Evolutionary conservation across 129 eudicot genomes (phyloP).

Genomic region (Flaveria trinervia): DNA sequence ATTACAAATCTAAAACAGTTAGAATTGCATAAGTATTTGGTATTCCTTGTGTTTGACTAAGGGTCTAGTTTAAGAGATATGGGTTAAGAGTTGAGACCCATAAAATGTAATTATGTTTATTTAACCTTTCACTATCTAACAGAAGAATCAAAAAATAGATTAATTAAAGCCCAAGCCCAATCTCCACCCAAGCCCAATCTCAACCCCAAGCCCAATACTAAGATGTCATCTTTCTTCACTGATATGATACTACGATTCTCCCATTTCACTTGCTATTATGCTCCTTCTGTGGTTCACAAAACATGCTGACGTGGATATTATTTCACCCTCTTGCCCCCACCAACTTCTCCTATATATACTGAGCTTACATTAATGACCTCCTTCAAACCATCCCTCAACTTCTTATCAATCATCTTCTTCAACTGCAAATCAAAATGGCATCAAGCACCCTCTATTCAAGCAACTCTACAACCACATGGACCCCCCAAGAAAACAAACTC

Average conservation of each 20-base stretch:
- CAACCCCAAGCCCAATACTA: not conserved
- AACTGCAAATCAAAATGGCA: slow-evolving; percentile 43
- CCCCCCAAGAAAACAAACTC: slow-evolving; percentile 56
- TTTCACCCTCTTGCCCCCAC: slow-evolving; percentile 38
- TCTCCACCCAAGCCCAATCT: not conserved
- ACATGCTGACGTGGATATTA: slow-evolving; percentile 35
- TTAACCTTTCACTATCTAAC: not conserved
- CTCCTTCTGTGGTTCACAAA: slow-evolving; percentile 37
- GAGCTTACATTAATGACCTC: slow-evolving; percentile 33
- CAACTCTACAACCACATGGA: slow-evolving; percentile 47
- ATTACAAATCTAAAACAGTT: too few species aligned
- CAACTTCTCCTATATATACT: slow-evolving; percentile 51
- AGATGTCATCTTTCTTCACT: not conserved
- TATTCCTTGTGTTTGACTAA: not conserved
- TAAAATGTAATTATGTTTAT: too few species aligned
- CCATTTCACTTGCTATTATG: slow-evolving; percentile 8
- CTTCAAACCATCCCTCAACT: slow-evolving; percentile 45
- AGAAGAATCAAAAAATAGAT: not conserved
- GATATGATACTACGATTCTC: slow-evolving; percentile 35
- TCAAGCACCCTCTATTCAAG: slow-evolving; percentile 44
- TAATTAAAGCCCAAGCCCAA: not conserved
- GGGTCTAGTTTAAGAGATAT: not conserved
- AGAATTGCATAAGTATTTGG: too few species aligned
- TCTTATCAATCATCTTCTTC: slow-evolving; percentile 27
- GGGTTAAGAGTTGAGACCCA: not conserved